Percentiles rank a stretch among this genome's conserved stretches.
Conservation (phyloP, 371 early-diverging fungal genomes). For the Gilbertella persicaria region DNA sequence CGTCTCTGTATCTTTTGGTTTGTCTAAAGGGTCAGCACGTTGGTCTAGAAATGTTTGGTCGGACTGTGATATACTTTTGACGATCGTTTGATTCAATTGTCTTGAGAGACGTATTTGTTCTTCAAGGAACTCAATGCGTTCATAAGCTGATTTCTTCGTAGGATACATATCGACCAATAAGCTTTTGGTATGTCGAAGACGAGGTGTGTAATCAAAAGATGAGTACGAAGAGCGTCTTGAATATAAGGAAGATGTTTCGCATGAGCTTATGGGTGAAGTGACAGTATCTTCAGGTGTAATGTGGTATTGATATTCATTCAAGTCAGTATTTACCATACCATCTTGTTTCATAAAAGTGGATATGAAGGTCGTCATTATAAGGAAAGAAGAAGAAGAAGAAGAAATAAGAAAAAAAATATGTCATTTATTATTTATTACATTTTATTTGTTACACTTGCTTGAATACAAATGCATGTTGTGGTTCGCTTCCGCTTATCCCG, state of each 20-base stretch:
- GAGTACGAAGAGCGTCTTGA: conserved; percentile 10
- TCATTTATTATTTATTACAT: not conserved
- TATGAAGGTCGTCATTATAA: not conserved
- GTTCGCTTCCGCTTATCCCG: too few relatives aligned
- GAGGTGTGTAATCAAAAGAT: conserved; percentile 1
- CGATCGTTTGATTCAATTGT: not conserved
- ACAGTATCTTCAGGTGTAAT: not conserved
- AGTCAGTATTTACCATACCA: not conserved
- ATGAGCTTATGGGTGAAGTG: conserved; percentile 7
- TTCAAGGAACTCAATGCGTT: conserved; percentile 8
- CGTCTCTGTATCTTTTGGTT: not conserved
- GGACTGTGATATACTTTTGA: conserved; percentile 1
- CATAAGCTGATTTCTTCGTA: conserved; percentile 2
- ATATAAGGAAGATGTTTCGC: not conserved
- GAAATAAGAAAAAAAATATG: not conserved
- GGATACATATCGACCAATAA: not conserved
- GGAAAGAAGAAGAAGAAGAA: not conserved
- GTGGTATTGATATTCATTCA: not conserved
- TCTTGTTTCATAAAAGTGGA: not conserved
- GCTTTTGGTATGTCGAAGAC: conserved; percentile 1
- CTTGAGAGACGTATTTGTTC: not conserved
- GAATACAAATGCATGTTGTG: too few relatives aligned
- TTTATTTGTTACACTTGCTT: conserved; percentile 11
- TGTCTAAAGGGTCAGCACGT: too few relatives aligned
- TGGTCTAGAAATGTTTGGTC: conserved; percentile 4